Conservation (phyloP, 2,329 filamentous ascomycete genomes). For the Aspergillus clavatus region DNA sequence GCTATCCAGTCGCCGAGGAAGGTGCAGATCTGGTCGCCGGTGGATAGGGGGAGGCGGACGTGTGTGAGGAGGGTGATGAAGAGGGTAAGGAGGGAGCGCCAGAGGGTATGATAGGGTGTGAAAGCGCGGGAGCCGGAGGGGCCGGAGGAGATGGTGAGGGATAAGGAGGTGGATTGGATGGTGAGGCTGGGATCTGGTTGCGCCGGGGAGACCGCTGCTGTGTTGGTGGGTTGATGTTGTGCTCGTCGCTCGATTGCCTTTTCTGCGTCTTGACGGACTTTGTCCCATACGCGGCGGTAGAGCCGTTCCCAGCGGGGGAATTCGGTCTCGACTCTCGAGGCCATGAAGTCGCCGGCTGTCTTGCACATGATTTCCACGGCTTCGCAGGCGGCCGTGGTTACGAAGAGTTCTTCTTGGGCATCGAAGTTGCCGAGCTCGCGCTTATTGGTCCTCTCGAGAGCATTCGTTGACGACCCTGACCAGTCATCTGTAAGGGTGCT, state of each 20-base stretch:
- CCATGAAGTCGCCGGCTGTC: constrained; percentile 75
- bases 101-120: constrained; percentile 37
- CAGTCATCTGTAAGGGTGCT: constrained; percentile 16
- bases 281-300: constrained; percentile 37
- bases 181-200: constrained; percentile 4
- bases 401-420: constrained; percentile 39
- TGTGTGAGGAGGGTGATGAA: constrained; percentile 38
- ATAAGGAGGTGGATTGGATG: constrained; percentile 18
- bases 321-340: constrained; percentile 66
- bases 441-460: constrained; percentile 58
- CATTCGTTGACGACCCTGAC: constrained; percentile 8
- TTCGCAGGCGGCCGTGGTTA: constrained; percentile 65
- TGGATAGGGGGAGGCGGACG: constrained; percentile 37
- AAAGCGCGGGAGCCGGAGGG: constrained; percentile 27
- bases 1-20: constrained; percentile 35
- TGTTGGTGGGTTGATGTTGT: constrained; percentile 13
- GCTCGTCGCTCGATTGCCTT: constrained; percentile 30
- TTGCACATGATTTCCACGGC: constrained; percentile 65
- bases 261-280: constrained; percentile 35
- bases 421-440: constrained; percentile 18
- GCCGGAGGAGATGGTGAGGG: constrained; percentile 15
- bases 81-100: constrained; percentile 34
- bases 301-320: constrained; percentile 47
- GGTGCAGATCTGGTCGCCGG: constrained; percentile 39
- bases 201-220: neutral